These are phyloP conservation scores for Clitopilus hobsonii DNA, from an alignment of 768 basidiomycete species.

Conservation along the genomic window DNA sequence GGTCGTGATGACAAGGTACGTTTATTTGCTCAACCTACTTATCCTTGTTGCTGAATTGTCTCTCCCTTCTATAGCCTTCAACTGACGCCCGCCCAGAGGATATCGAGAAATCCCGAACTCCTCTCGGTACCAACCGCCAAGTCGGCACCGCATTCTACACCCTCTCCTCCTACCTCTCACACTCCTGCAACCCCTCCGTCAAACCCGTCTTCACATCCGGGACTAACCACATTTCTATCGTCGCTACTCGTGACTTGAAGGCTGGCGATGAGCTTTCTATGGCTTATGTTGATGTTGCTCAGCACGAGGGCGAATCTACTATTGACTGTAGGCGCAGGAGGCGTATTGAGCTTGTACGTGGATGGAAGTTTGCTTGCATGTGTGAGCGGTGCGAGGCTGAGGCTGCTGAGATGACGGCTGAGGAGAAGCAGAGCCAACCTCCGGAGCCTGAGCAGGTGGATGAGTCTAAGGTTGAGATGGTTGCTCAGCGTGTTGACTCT, in stretches of 20 bases:
- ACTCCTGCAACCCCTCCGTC: conserved; percentile 71
- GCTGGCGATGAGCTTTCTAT: conserved; percentile 74
- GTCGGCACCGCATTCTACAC: conserved; percentile 73
- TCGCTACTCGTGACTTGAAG: conserved; percentile 63
- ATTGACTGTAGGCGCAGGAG: conserved; percentile 58
- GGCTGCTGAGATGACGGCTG: conserved; percentile 28
- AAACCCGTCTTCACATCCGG: conserved; percentile 61
- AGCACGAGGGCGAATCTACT: conserved; percentile 46
- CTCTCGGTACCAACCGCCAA: conserved; percentile 70
- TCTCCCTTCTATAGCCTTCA: conserved; percentile 37
- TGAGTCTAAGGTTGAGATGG: conserved; percentile 43
- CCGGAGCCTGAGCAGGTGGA: conserved; percentile 36
- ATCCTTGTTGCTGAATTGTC: neutral
- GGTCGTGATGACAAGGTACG: conserved; percentile 75
- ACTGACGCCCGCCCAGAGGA: conserved; percentile 59
- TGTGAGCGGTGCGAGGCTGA: conserved; percentile 66
- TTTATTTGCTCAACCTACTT: conserved; percentile 10
- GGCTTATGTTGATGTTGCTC: conserved; percentile 68
- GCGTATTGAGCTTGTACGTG: conserved; percentile 69
- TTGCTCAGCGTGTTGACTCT: conserved; percentile 20
- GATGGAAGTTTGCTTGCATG: conserved; percentile 78
- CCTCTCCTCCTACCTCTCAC: conserved; percentile 71
- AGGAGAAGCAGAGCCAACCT: conserved; percentile 24
- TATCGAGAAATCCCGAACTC: conserved; percentile 70
- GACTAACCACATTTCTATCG: conserved; percentile 64